Percentiles rank a stretch among this genome's conserved stretches.
phyloP scores from a whole-genome alignment of 495 filamentous ascomycete species.

The Lophiotrema nucula region DNA sequence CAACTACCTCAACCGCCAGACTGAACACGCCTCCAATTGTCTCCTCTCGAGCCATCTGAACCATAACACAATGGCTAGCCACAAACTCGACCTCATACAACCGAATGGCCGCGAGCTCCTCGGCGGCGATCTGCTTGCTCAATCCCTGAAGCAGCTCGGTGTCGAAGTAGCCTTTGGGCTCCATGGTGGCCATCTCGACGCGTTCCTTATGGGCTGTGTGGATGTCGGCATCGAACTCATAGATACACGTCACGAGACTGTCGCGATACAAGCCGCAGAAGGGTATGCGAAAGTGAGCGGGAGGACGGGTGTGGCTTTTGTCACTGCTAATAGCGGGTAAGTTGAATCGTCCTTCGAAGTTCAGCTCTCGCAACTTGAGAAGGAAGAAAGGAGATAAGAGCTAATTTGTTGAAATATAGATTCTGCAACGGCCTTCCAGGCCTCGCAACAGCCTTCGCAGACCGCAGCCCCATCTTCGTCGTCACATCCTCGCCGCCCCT shows the following conservation, averaged over 20 bases:
- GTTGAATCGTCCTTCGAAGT: neutral
- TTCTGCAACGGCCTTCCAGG: constrained; percentile 34
- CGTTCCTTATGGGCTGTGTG: constrained; percentile 36
- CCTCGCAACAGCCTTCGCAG: constrained; percentile 34
- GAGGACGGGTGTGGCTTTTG: constrained; percentile 31
- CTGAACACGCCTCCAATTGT: too few relatives aligned
- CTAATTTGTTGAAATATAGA: constrained; percentile 2
- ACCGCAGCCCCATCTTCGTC: constrained; percentile 34
- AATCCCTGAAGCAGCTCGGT: constrained; percentile 29
- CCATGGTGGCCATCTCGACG: constrained; percentile 37
- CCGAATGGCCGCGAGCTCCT: constrained; percentile 28
- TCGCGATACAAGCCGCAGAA: constrained; percentile 36
- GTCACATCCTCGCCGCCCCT: constrained; percentile 33
- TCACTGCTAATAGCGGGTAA: constrained; percentile 36
- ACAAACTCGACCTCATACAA: constrained; percentile 1
- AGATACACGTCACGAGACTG: constrained; percentile 37
- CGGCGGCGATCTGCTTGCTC: constrained; percentile 36
- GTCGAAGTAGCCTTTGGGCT: constrained; percentile 35
- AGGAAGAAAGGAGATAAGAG: neutral
- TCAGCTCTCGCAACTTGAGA: neutral
- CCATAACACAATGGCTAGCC: constrained; percentile 4
- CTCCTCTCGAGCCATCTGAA: too few relatives aligned
- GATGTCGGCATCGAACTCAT: constrained; percentile 35
- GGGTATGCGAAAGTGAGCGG: constrained; percentile 36
- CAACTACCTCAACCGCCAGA: too few relatives aligned